Evolutionary conservation across 495 filamentous ascomycete genomes (phyloP).

Genomic region (Ramalina intermedia): DNA sequence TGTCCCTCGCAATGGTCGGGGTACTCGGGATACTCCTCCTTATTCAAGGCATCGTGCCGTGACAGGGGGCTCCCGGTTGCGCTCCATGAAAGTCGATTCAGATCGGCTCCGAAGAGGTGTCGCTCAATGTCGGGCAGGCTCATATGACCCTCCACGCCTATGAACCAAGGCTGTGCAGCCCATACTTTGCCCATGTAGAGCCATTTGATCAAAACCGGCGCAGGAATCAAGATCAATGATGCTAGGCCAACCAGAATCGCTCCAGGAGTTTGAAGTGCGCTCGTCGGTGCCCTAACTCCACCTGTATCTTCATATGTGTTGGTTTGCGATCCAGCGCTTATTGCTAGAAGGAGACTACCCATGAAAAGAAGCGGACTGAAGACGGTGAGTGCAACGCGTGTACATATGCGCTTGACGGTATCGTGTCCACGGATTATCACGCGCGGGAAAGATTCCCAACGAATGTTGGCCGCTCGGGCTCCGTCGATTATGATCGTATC

Average conservation of each 20-base stretch:
- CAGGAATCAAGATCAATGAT: slow-evolving; percentile 1
- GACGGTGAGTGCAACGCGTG: slow-evolving; percentile 3
- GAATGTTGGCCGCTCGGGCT: slow-evolving; percentile 18
- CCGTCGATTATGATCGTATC: slow-evolving; percentile 29
- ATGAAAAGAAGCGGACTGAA: slow-evolving; percentile 3
- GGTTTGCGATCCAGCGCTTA: neutral
- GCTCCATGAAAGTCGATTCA: slow-evolving; percentile 16
- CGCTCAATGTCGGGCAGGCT: slow-evolving; percentile 18
- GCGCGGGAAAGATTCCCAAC: slow-evolving; percentile 22
- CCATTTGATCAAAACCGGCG: slow-evolving; percentile 6
- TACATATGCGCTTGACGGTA: slow-evolving; percentile 12
- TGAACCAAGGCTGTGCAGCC: slow-evolving; percentile 21
- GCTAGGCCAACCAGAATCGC: slow-evolving; percentile 8
- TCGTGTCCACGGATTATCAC: slow-evolving; percentile 7
- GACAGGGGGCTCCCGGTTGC: slow-evolving; percentile 13
- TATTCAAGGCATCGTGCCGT: slow-evolving; percentile 5
- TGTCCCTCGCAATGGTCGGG: slow-evolving; percentile 4
- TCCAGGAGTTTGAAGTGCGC: neutral
- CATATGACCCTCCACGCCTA: slow-evolving; percentile 24
- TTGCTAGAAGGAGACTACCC: neutral
- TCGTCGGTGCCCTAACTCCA: too few species aligned
- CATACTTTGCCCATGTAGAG: slow-evolving; percentile 14
- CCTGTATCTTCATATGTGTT: too few species aligned
- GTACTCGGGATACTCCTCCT: neutral
- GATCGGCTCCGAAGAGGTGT: slow-evolving; percentile 17